Evolutionary conservation across 192 early-diverging fungal species (phyloP), one percentile per base, ranked within the genome.

Genomic region (Coemansia pectinata): DNA sequence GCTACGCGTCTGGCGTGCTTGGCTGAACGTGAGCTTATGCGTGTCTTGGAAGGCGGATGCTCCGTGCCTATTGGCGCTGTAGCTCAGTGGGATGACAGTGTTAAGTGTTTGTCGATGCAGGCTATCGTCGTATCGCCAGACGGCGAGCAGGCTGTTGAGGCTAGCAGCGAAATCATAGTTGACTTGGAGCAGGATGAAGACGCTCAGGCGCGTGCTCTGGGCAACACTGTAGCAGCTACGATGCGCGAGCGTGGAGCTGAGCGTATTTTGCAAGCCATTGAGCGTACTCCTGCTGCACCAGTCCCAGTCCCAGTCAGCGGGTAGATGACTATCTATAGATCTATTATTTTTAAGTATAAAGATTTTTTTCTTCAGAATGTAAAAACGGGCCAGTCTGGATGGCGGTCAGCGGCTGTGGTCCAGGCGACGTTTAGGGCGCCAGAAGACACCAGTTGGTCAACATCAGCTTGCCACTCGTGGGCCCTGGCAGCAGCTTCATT

Each of bases 41-140:
- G 91, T 27, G 85, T 77, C 34, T 79, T 99, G 25, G 94, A 99
- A 83, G 97, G 97, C 40, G 97, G 97, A 4, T 98, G 97, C 85
- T 92, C 88, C 57, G 95, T 98, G 48, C 96, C 97, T 4, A 90
- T 98, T 67, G 97, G 96, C 36, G 95, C 96, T 15, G 87, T 78
- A 65, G 87, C 92, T 1, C 63, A 63, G 63, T 90, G 87, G 80
- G 64, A 12, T n/a, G 45, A 31, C 19, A 34, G 38, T 1, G 58
- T 55, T 17, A 41, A 33, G 41, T 12, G 31, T 0, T 77, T 95
- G 36, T 45, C 31, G 21, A 67, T 97, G 65, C 79, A 68, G 60
- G 93, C 89, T 0, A 65, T 90, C 33, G 96, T 98, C 0, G 86
- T 87, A 6, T 89, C 86, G 41, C 67, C 96, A 5, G 96, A 96